Evolutionary conservation across 2,329 filamentous ascomycete genomes (phyloP).

Genomic region (Pseudogymnoascus verrucosus): DNA sequence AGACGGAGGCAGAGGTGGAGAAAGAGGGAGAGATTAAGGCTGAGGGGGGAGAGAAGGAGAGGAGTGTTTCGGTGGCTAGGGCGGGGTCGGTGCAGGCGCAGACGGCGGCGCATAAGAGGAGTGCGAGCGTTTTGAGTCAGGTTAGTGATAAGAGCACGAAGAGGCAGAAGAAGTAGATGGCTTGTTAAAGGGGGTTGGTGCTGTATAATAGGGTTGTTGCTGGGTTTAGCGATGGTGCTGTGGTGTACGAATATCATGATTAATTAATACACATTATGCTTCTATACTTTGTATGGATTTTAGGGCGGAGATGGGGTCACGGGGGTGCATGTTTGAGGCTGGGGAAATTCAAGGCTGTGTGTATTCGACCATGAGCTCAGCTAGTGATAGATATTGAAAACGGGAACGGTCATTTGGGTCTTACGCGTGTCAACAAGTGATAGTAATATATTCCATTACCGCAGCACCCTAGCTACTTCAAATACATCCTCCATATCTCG

Average conservation of each 20-base stretch:
- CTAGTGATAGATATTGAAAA: not conserved
- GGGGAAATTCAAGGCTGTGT: not conserved
- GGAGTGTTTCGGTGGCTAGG: conserved; percentile 47
- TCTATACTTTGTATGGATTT: not conserved
- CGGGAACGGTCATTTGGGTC: not conserved
- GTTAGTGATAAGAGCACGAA: conserved; percentile 53
- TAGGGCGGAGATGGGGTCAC: not conserved
- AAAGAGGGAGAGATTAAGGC: conserved; percentile 59
- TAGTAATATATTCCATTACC: not conserved
- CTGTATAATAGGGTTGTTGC: not conserved
- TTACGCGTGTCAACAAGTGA: not conserved
- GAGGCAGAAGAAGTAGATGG: conserved; percentile 34
- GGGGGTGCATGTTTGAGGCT: not conserved
- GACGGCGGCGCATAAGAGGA: conserved; percentile 55
- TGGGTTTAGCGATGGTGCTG: conserved; percentile 1
- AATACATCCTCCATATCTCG: not conserved
- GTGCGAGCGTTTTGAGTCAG: conserved; percentile 70
- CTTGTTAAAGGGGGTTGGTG: not conserved
- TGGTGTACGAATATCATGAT: conserved; percentile 3
- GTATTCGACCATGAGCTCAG: not conserved
- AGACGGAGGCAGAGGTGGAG: conserved; percentile 35
- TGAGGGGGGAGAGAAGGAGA: conserved; percentile 24
- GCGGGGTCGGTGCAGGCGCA: conserved; percentile 43
- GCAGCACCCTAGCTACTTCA: not conserved
- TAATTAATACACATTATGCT: not conserved